Percentiles rank a stretch among this genome's conserved stretches.
Conservation (phyloP, 2,329 filamentous ascomycete species). For the Phialophora chinensis region DNA sequence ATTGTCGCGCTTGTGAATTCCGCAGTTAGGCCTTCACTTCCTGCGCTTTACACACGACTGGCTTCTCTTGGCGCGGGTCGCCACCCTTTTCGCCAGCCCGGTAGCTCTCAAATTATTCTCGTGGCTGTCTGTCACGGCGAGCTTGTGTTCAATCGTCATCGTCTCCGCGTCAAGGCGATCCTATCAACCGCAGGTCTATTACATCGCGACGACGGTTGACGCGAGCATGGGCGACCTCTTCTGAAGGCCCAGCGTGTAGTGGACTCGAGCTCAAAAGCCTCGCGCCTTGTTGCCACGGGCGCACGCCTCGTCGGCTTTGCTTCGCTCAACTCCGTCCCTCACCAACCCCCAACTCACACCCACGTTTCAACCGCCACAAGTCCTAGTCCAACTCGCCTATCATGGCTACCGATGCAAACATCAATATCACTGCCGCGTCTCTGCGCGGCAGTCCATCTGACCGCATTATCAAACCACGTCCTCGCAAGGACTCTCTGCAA, state of each 20-base stretch:
- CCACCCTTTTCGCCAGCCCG: slow-evolving; percentile 9
- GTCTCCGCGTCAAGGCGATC: background rate
- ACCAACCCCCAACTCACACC: slow-evolving; percentile 17
- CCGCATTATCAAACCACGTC: slow-evolving; percentile 38
- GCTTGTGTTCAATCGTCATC: background rate
- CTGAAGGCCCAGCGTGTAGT: slow-evolving; percentile 11
- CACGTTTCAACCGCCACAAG: slow-evolving; percentile 10
- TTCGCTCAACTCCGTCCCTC: slow-evolving; percentile 34
- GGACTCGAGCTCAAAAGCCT: slow-evolving; percentile 31
- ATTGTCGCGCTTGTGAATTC: background rate
- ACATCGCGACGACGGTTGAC: background rate
- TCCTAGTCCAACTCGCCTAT: slow-evolving; percentile 10
- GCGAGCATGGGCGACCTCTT: slow-evolving; percentile 19
- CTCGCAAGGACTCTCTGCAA: slow-evolving; percentile 39
- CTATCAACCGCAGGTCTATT: background rate
- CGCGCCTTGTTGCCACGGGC: slow-evolving; percentile 21
- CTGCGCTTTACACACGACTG: slow-evolving; percentile 1
- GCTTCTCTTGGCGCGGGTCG: slow-evolving; percentile 12
- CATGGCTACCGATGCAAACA: slow-evolving; percentile 35
- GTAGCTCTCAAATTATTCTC: slow-evolving; percentile 2
- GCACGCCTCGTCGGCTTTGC: slow-evolving; percentile 19
- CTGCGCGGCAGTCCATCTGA: slow-evolving; percentile 37
- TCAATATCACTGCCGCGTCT: slow-evolving; percentile 35
- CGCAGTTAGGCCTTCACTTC: slow-evolving; percentile 6
- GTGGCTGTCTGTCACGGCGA: slow-evolving; percentile 5